Conservation (phyloP, 2,329 filamentous ascomycete species). For the Truncatella angustata region DNA sequence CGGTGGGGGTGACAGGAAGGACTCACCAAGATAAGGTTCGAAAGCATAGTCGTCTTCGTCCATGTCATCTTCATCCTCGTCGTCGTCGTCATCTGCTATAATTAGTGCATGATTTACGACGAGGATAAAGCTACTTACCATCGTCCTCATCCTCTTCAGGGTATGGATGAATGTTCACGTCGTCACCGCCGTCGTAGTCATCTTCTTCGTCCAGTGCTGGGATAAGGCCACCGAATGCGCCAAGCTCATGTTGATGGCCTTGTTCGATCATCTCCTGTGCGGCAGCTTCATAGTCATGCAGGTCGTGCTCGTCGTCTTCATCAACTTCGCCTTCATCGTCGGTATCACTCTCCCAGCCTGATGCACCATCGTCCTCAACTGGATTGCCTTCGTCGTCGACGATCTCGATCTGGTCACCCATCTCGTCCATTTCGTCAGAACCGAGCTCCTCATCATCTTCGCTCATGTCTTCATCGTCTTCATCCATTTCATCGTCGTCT, state of each 20-base stretch:
- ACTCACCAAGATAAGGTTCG: slow-evolving; percentile 57
- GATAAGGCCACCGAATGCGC: slow-evolving; percentile 51
- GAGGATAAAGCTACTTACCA: slow-evolving; percentile 34
- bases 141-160: slow-evolving; percentile 59
- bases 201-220: slow-evolving; percentile 55
- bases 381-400: slow-evolving; percentile 62
- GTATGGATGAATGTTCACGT: slow-evolving; percentile 52
- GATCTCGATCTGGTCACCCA: slow-evolving; percentile 53
- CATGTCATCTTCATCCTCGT: slow-evolving; percentile 67
- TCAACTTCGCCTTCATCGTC: slow-evolving; percentile 55
- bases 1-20: slow-evolving; percentile 3
- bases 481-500: slow-evolving; percentile 59
- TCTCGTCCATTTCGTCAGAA: slow-evolving; percentile 55
- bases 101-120: slow-evolving; percentile 10
- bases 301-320: slow-evolving; percentile 53
- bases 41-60: slow-evolving; percentile 66
- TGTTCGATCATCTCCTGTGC: slow-evolving; percentile 52
- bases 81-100: slow-evolving; percentile 37
- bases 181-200: slow-evolving; percentile 51
- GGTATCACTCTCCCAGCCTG: slow-evolving; percentile 60
- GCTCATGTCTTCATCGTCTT: slow-evolving; percentile 55
- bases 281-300: slow-evolving; percentile 51
- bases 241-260: slow-evolving; percentile 37
- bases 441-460: slow-evolving; percentile 61
- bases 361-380: slow-evolving; percentile 57